A percentile compares a stretch with the other conserved stretches of the same genome.
Evolutionary conservation across 352 stramenopile species (phyloP).

Genomic region (Pythium rishiriense): DNA sequence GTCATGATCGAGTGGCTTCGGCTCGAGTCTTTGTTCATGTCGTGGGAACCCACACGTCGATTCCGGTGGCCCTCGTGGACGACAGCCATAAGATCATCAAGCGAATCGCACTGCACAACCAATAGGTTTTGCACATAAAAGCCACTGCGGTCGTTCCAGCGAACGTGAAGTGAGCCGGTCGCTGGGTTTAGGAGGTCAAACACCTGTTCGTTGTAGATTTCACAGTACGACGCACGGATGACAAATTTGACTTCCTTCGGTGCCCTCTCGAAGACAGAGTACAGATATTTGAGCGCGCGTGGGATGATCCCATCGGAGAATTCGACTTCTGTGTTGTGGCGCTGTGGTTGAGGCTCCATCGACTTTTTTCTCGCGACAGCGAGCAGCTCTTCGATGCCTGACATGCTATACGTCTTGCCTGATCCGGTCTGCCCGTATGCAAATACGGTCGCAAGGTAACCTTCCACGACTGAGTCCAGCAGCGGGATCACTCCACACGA

Average conservation of each 20-base stretch:
- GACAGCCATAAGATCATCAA: constrained; percentile 76
- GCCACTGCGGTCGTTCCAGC: constrained; percentile 68
- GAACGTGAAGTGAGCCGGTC: constrained; percentile 60
- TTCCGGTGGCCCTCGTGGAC: constrained; percentile 76
- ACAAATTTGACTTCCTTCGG: constrained; percentile 56
- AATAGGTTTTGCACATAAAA: constrained; percentile 84
- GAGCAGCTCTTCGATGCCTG: constrained; percentile 66
- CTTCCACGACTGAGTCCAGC: constrained; percentile 67
- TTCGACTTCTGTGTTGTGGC: constrained; percentile 24
- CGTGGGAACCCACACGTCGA: constrained; percentile 57
- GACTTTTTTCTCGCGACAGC: constrained; percentile 30
- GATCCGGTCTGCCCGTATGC: constrained; percentile 94
- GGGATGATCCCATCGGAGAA: constrained; percentile 74
- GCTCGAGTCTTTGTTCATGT: constrained; percentile 84
- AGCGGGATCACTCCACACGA: constrained; percentile 54
- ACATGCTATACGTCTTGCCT: constrained; percentile 85
- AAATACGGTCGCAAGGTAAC: constrained; percentile 90
- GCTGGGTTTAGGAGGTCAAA: constrained; percentile 75
- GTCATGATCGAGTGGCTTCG: constrained; percentile 80
- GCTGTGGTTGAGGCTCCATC: constrained; percentile 6
- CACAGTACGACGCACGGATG: constrained; percentile 72
- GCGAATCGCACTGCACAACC: constrained; percentile 69
- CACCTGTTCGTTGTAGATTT: constrained; percentile 87
- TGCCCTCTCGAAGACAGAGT: constrained; percentile 42
- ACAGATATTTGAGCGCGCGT: constrained; percentile 73